Percentiles rank a stretch among this genome's conserved stretches.
phyloP scores from a whole-genome alignment of 2,329 filamentous ascomycete genomes.

The Aureobasidium musti region DNA sequence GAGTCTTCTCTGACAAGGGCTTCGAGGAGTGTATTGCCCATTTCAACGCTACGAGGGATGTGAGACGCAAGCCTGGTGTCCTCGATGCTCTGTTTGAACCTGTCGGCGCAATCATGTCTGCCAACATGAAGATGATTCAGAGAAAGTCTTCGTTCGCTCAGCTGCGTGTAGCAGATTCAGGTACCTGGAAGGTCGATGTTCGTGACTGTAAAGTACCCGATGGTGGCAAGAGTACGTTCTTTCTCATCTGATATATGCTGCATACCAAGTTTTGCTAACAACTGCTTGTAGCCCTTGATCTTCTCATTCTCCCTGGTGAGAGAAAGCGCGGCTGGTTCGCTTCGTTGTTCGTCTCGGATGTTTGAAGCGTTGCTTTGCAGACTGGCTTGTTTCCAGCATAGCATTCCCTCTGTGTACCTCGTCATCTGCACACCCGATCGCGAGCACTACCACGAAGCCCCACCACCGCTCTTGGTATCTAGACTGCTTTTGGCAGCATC shows the following conservation, averaged over 20 bases:
- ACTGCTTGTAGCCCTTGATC: background rate
- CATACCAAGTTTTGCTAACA: background rate
- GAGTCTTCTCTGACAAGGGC: background rate
- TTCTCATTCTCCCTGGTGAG: background rate
- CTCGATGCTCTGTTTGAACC: conserved; percentile 3
- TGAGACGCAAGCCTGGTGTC: conserved; percentile 11
- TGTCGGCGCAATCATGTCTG: background rate
- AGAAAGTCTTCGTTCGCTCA: conserved; percentile 21
- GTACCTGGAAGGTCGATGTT: conserved; percentile 8
- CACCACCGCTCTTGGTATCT: background rate
- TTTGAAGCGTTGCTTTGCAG: background rate
- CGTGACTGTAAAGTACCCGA: conserved; percentile 16
- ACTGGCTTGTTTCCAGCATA: background rate
- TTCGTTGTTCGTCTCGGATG: background rate
- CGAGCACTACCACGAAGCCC: background rate
- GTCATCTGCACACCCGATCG: background rate
- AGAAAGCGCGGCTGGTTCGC: conserved; percentile 1
- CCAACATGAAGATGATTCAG: conserved; percentile 21
- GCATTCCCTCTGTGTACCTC: background rate
- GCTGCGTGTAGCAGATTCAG: background rate
- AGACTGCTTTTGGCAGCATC: background rate
- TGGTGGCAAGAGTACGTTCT: conserved; percentile 11
- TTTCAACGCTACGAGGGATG: background rate
- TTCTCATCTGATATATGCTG: background rate
- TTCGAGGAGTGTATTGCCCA: background rate